Conservation (phyloP, 495 filamentous ascomycete genomes). For the Talaromyces stipitatus region DNA sequence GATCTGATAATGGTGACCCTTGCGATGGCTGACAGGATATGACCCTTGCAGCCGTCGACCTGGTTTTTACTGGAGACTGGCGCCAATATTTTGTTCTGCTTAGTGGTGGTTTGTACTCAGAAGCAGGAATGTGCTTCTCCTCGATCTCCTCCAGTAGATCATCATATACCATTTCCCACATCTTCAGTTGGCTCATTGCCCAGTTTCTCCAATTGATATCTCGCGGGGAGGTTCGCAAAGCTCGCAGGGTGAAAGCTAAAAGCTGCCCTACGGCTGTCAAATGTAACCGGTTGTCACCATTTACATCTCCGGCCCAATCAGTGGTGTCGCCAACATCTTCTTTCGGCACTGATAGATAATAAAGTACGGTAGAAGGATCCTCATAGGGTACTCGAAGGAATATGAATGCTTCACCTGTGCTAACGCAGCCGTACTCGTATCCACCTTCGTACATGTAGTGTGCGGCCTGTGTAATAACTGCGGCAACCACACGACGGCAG, state of each 20-base stretch:
- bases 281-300: conserved; percentile 12
- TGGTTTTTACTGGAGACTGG: conserved; percentile 18
- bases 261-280: conserved; percentile 13
- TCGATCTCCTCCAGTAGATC: conserved; percentile 23
- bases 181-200: conserved; percentile 17
- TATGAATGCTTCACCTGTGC: conserved; percentile 35
- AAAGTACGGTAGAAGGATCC: conserved; percentile 26
- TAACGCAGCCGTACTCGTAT: conserved; percentile 32
- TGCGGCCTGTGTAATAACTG: conserved; percentile 34
- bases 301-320: background rate
- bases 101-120: conserved; percentile 10
- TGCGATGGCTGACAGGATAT: conserved; percentile 6
- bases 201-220: conserved; percentile 6
- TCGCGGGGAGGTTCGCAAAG: conserved; percentile 7
- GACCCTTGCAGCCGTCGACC: conserved; percentile 5
- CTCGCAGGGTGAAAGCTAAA: conserved; percentile 10
- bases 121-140: conserved; percentile 15
- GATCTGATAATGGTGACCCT: background rate
- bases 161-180: conserved; percentile 30
- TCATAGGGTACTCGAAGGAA: conserved; percentile 34
- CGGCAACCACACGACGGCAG: conserved; percentile 12
- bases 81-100: conserved; percentile 10
- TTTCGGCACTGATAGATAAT: conserved; percentile 29
- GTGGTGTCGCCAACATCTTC: conserved; percentile 19
- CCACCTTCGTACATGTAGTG: conserved; percentile 34